Conservation (phyloP, 768 basidiomycete species). For the Cystobasidium tubakii region DNA sequence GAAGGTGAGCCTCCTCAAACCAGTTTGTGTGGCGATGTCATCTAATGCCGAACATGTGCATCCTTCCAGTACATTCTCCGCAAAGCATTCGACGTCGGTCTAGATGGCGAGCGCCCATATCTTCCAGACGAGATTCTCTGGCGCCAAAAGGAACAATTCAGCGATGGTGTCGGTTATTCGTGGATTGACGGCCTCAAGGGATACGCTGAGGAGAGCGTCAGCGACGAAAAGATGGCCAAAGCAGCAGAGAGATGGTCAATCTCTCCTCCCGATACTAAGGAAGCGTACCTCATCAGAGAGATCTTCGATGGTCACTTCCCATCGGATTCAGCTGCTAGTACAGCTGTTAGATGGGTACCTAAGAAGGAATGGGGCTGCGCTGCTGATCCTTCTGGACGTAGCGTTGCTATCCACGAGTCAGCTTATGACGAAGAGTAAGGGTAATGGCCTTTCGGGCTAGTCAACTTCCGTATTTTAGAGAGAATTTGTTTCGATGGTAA, state of each 20-base stretch:
- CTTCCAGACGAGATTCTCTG: conserved; percentile 89
- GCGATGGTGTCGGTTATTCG: conserved; percentile 95
- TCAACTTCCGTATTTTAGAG: background rate
- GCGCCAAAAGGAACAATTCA: conserved; percentile 99
- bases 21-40: too few species aligned
- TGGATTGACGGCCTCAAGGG: conserved; percentile 99
- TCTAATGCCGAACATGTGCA: background rate
- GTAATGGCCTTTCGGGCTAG: background rate
- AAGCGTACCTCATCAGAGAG: conserved; percentile 87
- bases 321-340: conserved; percentile 72
- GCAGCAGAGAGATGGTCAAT: conserved; percentile 67
- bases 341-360: conserved; percentile 69
- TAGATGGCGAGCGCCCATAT: conserved; percentile 76
- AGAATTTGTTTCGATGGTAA: background rate
- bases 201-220: conserved; percentile 66
- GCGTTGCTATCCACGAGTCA: conserved; percentile 89
- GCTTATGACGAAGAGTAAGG: conserved; percentile 58
- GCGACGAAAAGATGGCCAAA: conserved; percentile 73
- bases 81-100: conserved; percentile 85
- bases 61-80: conserved; percentile 73
- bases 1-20: conserved; percentile 59
- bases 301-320: conserved; percentile 86
- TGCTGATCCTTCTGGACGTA: conserved; percentile 87
- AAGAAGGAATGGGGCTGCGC: conserved; percentile 89
- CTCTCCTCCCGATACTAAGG: conserved; percentile 88